These are phyloP conservation scores for Botrytis fabae DNA, from an alignment of 2,329 filamentous ascomycete genomes.

Conservation along the genomic window DNA sequence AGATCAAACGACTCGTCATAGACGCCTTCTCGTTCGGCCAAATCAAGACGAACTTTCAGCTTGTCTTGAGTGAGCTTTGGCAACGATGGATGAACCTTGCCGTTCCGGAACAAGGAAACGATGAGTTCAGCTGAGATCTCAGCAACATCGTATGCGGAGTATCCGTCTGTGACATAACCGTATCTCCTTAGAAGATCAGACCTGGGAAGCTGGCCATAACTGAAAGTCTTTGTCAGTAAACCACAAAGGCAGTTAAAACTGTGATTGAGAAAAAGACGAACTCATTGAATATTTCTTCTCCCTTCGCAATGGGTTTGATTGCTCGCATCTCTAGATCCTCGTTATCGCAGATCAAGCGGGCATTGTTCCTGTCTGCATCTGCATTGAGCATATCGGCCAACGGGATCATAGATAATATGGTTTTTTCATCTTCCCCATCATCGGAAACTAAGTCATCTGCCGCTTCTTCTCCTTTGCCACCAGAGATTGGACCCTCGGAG, in stretches of 20 bases:
- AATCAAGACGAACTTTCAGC: slow-evolving; percentile 40
- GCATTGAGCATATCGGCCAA: slow-evolving; percentile 72
- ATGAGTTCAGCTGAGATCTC: slow-evolving; percentile 59
- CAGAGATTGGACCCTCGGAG: slow-evolving; percentile 42
- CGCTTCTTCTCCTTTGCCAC: slow-evolving; percentile 50
- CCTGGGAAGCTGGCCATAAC: slow-evolving; percentile 64
- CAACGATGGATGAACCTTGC: slow-evolving; percentile 24
- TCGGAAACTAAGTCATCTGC: slow-evolving; percentile 49
- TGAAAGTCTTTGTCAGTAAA: slow-evolving; percentile 10
- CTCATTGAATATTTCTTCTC: slow-evolving; percentile 68
- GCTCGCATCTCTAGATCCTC: slow-evolving; percentile 61
- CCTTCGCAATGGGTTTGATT: slow-evolving; percentile 55
- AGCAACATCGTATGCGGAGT: slow-evolving; percentile 64
- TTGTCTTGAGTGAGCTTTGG: slow-evolving; percentile 34
- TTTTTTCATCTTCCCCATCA: slow-evolving; percentile 49
- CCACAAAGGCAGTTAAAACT: neutral
- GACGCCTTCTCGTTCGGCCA: slow-evolving; percentile 56
- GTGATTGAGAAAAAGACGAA: slow-evolving; percentile 9
- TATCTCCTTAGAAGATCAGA: slow-evolving; percentile 67
- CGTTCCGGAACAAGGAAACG: slow-evolving; percentile 33
- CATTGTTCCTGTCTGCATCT: slow-evolving; percentile 66
- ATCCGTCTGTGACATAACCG: slow-evolving; percentile 66
- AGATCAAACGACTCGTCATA: slow-evolving; percentile 63
- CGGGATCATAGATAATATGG: slow-evolving; percentile 65
- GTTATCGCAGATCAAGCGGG: slow-evolving; percentile 43